These are phyloP conservation scores for Naganishia kalamii DNA, from an alignment of 768 basidiomycete genomes.

Conservation along the genomic window DNA sequence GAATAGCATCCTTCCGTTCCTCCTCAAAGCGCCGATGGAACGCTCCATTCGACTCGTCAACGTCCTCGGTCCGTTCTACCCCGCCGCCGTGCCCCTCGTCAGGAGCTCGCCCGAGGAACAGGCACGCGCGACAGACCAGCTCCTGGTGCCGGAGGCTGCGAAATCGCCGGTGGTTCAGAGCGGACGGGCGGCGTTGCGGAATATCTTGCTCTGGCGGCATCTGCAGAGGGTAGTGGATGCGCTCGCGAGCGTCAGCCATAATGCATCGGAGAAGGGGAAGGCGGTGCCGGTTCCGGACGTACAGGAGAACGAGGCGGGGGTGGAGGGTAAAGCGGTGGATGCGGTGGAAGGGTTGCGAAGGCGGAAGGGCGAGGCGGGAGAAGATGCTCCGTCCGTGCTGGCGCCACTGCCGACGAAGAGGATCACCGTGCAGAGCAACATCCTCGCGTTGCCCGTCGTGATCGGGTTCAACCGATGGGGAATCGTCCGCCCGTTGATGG, in stretches of 20 bases:
- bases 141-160: slow-evolving; percentile 27
- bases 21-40: slow-evolving; percentile 77
- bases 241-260: slow-evolving; percentile 55
- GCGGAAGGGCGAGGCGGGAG: background rate
- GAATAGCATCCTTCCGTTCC: slow-evolving; percentile 68
- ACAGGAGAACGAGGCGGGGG: slow-evolving; percentile 26
- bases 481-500: slow-evolving; percentile 30
- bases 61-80: slow-evolving; percentile 81
- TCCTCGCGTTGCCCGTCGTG: slow-evolving; percentile 38
- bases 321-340: background rate
- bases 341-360: background rate
- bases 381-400: background rate
- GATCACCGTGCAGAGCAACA: slow-evolving; percentile 38
- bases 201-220: slow-evolving; percentile 55
- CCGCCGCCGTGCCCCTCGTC: slow-evolving; percentile 60
- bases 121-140: slow-evolving; percentile 30
- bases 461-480: slow-evolving; percentile 41
- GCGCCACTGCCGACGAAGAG: slow-evolving; percentile 16
- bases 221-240: slow-evolving; percentile 79
- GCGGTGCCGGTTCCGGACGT: slow-evolving; percentile 32
- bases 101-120: slow-evolving; percentile 38
- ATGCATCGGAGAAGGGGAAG: background rate
- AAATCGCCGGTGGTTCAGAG: slow-evolving; percentile 60
- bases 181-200: slow-evolving; percentile 30
- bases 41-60: slow-evolving; percentile 84